A percentile compares a stretch with the other conserved stretches of the same genome.
phyloP scores from a whole-genome alignment of 805 yeast genomes.

The Myxozyma kluyveri region DNA sequence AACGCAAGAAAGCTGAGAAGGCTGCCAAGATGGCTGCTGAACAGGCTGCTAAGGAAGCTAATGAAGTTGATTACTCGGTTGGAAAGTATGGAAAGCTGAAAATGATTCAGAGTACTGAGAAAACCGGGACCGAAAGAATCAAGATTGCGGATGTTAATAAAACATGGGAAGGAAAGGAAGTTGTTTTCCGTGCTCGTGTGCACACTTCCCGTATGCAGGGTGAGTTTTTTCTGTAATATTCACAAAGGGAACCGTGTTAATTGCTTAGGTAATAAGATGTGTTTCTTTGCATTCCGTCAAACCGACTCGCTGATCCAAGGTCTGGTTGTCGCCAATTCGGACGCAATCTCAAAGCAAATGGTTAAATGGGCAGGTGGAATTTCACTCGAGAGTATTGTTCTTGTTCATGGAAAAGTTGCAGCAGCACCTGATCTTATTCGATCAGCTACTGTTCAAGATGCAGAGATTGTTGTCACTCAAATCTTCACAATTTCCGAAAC shows the following conservation, averaged over 20 bases:
- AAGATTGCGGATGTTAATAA: slow-evolving; percentile 53
- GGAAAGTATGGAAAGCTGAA: slow-evolving; percentile 89
- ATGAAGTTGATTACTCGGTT: slow-evolving; percentile 81
- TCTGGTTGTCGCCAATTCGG: slow-evolving; percentile 70
- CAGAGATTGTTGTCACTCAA: slow-evolving; percentile 75
- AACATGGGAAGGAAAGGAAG: slow-evolving; percentile 67
- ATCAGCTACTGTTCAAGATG: slow-evolving; percentile 87
- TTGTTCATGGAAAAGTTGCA: slow-evolving; percentile 79
- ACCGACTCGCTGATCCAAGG: slow-evolving; percentile 81
- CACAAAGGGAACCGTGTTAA: not conserved
- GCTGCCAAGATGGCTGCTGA: slow-evolving; percentile 85
- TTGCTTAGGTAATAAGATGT: slow-evolving; percentile 71
- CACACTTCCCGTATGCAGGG: slow-evolving; percentile 91
- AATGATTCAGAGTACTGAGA: slow-evolving; percentile 67
- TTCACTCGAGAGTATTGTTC: slow-evolving; percentile 84
- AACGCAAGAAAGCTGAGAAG: slow-evolving; percentile 85
- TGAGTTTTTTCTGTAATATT: not conserved
- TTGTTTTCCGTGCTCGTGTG: slow-evolving; percentile 87
- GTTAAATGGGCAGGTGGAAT: slow-evolving; percentile 91
- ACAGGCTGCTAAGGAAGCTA: slow-evolving; percentile 72
- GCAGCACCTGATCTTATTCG: slow-evolving; percentile 85
- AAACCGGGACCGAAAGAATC: slow-evolving; percentile 65
- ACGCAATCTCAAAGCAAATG: slow-evolving; percentile 85
- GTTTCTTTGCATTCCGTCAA: slow-evolving; percentile 88
- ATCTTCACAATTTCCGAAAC: slow-evolving; percentile 79